These are phyloP conservation scores for Cordyceps farinosa DNA, from an alignment of 2,329 filamentous ascomycete species.

Conservation along the genomic window DNA sequence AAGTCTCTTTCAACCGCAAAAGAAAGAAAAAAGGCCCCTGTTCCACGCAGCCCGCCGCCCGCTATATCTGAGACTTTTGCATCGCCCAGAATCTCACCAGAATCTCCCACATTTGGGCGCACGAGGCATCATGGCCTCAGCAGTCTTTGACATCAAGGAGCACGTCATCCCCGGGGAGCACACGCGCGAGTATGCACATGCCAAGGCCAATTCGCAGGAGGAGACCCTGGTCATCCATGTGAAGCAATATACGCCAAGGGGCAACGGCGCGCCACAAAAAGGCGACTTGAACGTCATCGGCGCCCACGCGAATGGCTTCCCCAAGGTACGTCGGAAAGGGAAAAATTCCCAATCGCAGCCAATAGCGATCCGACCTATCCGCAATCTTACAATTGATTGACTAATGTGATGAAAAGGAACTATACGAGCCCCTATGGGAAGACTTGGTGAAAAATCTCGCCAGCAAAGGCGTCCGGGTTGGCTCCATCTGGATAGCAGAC, in stretches of 20 bases:
- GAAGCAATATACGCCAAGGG: constrained; percentile 81
- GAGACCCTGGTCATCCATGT: constrained; percentile 70
- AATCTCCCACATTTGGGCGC: too few species aligned
- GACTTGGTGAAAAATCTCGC: constrained; percentile 63
- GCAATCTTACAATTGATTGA: background rate
- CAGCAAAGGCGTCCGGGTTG: constrained; percentile 62
- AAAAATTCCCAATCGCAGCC: background rate
- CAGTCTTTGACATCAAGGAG: constrained; percentile 63
- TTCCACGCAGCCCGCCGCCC: too few species aligned
- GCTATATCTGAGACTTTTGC: background rate
- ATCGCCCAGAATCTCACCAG: background rate
- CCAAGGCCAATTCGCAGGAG: constrained; percentile 69
- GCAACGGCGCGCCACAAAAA: constrained; percentile 62
- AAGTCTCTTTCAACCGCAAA: too few species aligned
- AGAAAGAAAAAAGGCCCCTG: too few species aligned
- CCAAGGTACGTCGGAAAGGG: constrained; percentile 58
- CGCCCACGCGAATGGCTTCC: constrained; percentile 87
- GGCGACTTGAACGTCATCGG: constrained; percentile 83
- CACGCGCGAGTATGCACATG: constrained; percentile 75
- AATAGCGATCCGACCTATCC: background rate
- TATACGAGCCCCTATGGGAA: constrained; percentile 91
- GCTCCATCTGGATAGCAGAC: constrained; percentile 86
- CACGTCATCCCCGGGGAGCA: constrained; percentile 72
- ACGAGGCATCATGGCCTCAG: constrained; percentile 23
- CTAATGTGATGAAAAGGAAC: constrained; percentile 55